Percentiles rank a stretch among this genome's conserved stretches.
These are phyloP conservation scores for Malassezia sp. DNA, from an alignment of 1,284 basidiomycete genomes.

Conservation along the genomic window DNA sequence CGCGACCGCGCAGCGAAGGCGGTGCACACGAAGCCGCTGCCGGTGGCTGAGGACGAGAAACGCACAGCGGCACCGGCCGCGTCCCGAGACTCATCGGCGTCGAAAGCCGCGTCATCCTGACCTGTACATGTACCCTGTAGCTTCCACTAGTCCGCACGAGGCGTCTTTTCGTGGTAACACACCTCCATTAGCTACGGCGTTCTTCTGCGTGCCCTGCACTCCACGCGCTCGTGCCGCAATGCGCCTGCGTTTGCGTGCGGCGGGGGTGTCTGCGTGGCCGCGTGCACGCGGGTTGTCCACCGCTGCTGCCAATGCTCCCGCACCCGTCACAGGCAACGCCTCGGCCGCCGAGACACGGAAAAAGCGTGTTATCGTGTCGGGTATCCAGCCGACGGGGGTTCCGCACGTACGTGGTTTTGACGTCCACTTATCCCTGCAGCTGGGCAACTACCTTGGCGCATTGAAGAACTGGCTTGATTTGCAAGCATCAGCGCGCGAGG, in stretches of 20 bases:
- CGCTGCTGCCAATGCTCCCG: too few relatives aligned
- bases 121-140: not conserved
- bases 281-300: too few relatives aligned
- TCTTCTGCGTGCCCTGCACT: too few relatives aligned
- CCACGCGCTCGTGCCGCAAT: too few relatives aligned
- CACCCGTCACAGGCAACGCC: too few relatives aligned
- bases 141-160: too few relatives aligned
- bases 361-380: slow-evolving; percentile 56
- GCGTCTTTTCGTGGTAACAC: too few relatives aligned
- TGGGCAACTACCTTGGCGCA: slow-evolving; percentile 87
- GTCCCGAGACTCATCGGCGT: too few relatives aligned
- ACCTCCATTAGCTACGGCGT: too few relatives aligned
- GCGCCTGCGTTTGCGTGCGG: too few relatives aligned
- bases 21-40: not conserved
- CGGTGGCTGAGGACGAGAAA: not conserved
- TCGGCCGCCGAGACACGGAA: too few relatives aligned
- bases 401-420: slow-evolving; percentile 59
- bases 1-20: slow-evolving; percentile 33
- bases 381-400: slow-evolving; percentile 72
- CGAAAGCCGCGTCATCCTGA: not conserved
- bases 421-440: slow-evolving; percentile 50
- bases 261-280: too few relatives aligned
- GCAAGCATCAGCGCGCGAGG: slow-evolving; percentile 55
- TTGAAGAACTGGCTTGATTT: slow-evolving; percentile 75
- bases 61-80: not conserved